phyloP scores from a whole-genome alignment of 768 basidiomycete genomes.

The Gyrodon lividus region DNA sequence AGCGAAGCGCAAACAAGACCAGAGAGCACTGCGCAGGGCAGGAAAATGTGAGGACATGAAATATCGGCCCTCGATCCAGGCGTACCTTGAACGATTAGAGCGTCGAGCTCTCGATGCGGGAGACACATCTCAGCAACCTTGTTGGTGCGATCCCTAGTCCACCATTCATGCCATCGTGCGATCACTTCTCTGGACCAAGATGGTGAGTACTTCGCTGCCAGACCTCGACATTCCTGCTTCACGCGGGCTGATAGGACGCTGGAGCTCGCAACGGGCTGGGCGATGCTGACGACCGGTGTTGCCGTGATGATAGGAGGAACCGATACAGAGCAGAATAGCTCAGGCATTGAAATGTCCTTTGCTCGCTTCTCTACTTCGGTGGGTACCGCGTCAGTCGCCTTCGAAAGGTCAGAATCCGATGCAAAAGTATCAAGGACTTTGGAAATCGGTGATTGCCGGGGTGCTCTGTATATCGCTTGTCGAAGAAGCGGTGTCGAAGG shows the following conservation, averaged over 20 bases:
- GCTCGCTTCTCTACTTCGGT: conserved; percentile 28
- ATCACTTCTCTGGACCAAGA: conserved; percentile 24
- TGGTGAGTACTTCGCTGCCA: conserved; percentile 31
- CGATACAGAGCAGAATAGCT: conserved; percentile 47
- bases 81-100: conserved; percentile 60
- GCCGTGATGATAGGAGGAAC: conserved; percentile 11
- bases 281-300: not conserved
- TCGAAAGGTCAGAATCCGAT: conserved; percentile 55
- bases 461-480: conserved; percentile 40
- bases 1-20: conserved; percentile 70
- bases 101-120: conserved; percentile 62
- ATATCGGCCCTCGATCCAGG: conserved; percentile 8
- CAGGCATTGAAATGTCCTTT: conserved; percentile 39
- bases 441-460: conserved; percentile 48
- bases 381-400: conserved; percentile 48
- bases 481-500: conserved; percentile 38
- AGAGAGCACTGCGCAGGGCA: conserved; percentile 51
- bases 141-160: conserved; percentile 53
- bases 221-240: conserved; percentile 3
- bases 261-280: not conserved
- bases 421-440: conserved; percentile 57
- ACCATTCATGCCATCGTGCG: conserved; percentile 45
- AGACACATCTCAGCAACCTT: conserved; percentile 53
- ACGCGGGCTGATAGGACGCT: conserved; percentile 1
- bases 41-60: not conserved